phyloP scores from a whole-genome alignment of 2,329 filamentous ascomycete species.

The Sporothrix phasma region DNA sequence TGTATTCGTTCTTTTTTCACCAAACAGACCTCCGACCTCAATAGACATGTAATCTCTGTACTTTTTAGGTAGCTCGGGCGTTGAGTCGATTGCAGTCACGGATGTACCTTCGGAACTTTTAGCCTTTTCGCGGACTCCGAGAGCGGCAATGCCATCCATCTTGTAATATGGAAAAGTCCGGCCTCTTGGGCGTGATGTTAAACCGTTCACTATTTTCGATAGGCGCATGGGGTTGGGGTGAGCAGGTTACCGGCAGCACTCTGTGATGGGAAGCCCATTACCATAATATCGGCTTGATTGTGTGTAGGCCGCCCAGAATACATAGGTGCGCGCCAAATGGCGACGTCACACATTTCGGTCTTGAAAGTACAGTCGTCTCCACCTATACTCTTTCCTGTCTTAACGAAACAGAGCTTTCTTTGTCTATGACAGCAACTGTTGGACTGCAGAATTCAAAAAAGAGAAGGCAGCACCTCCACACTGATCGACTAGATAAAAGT shows the following conservation, averaged over 20 bases:
- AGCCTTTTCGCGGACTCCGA: too few species aligned
- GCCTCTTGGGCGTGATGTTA: neutral
- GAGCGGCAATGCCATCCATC: neutral
- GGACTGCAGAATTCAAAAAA: neutral
- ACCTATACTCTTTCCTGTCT: neutral
- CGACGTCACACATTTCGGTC: neutral
- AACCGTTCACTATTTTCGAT: neutral
- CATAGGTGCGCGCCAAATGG: neutral
- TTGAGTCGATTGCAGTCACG: neutral
- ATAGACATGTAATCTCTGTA: neutral
- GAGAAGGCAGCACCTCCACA: neutral
- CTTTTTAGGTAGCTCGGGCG: neutral
- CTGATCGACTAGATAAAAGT: neutral
- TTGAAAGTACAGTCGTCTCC: neutral
- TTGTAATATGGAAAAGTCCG: neutral
- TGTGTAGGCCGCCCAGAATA: neutral
- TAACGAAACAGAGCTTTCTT: neutral
- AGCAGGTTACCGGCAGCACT: neutral
- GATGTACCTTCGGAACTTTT: neutral
- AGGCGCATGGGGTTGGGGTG: neutral
- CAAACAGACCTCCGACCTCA: neutral
- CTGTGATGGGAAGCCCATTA: neutral
- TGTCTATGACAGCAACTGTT: neutral
- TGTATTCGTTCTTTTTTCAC: neutral
- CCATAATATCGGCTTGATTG: neutral